Evolutionary conservation across 139 green algal genomes (phyloP).

Genomic region (Monoraphidium neglectum): DNA sequence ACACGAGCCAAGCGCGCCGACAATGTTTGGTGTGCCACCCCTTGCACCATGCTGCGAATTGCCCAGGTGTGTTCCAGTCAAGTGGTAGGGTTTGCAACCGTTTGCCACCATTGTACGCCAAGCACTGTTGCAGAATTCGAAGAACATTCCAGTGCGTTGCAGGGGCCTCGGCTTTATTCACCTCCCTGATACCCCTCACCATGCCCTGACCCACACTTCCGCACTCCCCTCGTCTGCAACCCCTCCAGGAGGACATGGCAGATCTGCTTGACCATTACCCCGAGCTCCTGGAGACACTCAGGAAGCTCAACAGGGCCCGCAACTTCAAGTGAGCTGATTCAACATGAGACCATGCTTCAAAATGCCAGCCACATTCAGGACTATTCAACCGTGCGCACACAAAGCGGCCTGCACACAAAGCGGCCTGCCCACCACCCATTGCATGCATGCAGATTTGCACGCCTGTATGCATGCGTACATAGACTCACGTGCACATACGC

Average conservation of each 20-base stretch:
- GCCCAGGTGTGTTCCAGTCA: neutral
- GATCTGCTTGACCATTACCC: slow-evolving; percentile 52
- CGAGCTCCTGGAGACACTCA: slow-evolving; percentile 26
- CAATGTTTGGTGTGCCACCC: slow-evolving; percentile 48
- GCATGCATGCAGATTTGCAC: too few relatives aligned
- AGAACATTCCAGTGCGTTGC: neutral
- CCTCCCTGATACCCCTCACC: neutral
- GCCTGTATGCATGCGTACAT: too few relatives aligned
- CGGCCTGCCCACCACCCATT: too few relatives aligned
- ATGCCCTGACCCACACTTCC: neutral
- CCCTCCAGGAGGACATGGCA: slow-evolving; percentile 34
- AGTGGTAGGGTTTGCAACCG: too few relatives aligned
- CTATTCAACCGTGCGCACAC: too few relatives aligned
- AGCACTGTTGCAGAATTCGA: neutral
- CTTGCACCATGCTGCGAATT: slow-evolving; percentile 49
- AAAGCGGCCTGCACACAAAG: too few relatives aligned
- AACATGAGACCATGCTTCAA: too few relatives aligned
- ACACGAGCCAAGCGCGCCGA: slow-evolving; percentile 36
- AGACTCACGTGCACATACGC: too few relatives aligned
- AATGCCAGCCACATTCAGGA: too few relatives aligned
- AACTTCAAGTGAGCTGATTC: neutral
- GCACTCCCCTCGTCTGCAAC: neutral
- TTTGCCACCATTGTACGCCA: too few relatives aligned
- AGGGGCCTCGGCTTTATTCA: neutral
- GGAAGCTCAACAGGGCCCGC: neutral